A percentile compares a stretch with the other conserved stretches of the same genome.
Conservation (phyloP, 148 eudicot genomes). For the Spergularia bocconei region DNA sequence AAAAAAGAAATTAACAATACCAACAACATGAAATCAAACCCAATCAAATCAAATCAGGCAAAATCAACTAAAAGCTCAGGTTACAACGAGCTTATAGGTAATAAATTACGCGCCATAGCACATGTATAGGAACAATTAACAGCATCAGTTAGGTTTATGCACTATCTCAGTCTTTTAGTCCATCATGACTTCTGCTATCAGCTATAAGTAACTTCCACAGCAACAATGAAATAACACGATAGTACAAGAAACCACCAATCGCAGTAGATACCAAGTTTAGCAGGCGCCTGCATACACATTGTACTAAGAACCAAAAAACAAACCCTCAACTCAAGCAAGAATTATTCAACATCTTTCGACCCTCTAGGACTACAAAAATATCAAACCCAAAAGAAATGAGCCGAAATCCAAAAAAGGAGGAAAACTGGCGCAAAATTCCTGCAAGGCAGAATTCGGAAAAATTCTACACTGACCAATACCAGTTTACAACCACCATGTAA, state of each 20-base stretch:
- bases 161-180: background rate
- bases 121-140: background rate
- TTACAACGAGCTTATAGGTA: background rate
- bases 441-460: background rate
- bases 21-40: background rate
- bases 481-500: background rate
- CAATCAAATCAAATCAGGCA: slow-evolving; percentile 4
- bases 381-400: too few species aligned
- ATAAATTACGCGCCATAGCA: background rate
- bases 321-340: too few species aligned
- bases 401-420: too few species aligned
- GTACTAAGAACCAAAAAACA: too few species aligned
- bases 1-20: background rate
- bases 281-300: too few species aligned
- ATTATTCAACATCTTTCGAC: too few species aligned
- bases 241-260: too few species aligned
- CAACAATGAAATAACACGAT: too few species aligned
- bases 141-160: background rate
- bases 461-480: background rate
- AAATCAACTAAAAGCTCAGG: slow-evolving; percentile 13
- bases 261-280: too few species aligned
- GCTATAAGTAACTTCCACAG: too few species aligned
- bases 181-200: too few species aligned
- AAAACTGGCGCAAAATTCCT: background rate
- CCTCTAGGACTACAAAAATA: too few species aligned